A percentile compares a stretch with the other conserved stretches of the same genome.
These are phyloP conservation scores for Pseudogymnoascus sp. DNA, from an alignment of 2,329 filamentous ascomycete genomes.

Conservation along the genomic window DNA sequence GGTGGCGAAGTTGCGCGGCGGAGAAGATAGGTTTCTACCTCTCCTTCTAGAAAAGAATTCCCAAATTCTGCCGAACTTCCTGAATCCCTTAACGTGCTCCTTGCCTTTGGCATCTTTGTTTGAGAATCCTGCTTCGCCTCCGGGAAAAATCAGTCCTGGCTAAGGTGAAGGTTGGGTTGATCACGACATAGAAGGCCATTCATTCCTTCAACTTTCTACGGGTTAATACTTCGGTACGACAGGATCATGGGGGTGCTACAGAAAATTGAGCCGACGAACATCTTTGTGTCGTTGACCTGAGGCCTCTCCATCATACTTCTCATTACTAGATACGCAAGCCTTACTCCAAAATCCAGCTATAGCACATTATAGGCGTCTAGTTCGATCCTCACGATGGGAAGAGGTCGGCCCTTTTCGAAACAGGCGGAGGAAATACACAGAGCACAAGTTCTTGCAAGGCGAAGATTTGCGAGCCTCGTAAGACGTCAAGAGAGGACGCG, in stretches of 20 bases:
- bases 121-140: neutral
- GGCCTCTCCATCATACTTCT: neutral
- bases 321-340: neutral
- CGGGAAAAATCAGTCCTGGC: neutral
- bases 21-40: slow-evolving; percentile 2
- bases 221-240: neutral
- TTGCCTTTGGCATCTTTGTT: neutral
- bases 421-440: neutral
- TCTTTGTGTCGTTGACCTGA: neutral
- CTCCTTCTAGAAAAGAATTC: neutral
- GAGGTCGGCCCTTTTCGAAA: neutral
- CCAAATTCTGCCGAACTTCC: neutral
- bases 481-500: neutral
- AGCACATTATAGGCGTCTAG: neutral
- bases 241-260: neutral
- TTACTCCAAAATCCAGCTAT: neutral
- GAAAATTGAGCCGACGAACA: neutral
- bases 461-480: neutral
- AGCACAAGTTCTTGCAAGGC: neutral
- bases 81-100: neutral
- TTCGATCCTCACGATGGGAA: neutral
- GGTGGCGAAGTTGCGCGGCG: neutral
- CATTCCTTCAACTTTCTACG: neutral
- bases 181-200: neutral
- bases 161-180: neutral